Evolutionary conservation across 805 yeast species (phyloP), one percentile per base, ranked within the genome.

Genomic region (Sugiyamaella chiloensis): DNA sequence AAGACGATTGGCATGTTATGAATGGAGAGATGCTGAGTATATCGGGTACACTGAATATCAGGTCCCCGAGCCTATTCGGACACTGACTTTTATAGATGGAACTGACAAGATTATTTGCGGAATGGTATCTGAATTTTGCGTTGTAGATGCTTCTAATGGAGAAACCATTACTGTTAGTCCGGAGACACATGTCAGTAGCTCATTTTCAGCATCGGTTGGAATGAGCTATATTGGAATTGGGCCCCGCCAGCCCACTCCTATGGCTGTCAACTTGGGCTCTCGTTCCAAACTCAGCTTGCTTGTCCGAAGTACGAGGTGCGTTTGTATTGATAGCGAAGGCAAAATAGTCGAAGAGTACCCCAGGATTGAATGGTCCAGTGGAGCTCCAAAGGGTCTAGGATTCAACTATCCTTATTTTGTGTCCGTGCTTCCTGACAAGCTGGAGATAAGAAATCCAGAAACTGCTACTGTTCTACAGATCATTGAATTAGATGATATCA

Each of bases 401-500:
- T 68, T 59, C 51, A 60, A 64, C 61, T 68, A 70, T 43, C 79
- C 79, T 0, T 75, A 71, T 50, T 49, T 74, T 11, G 42, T 74
- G 4, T 42, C 66, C 4, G 52, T 60, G 1, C 54, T 63, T 24
- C 45, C 50, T 5, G 55, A 61, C 7, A 59, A 59, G 29, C 50
- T 77, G 0, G 73, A 71, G 42, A 50, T 76, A 1, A 55, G 71
- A 24, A 72, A 70, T 50, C 57, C 71, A 1, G 64, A 63, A 17
- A 64, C 70, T 6, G 68, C 70, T 9, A 50, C 62, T 1, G 40
- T 67, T 3, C 59, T 72, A 21, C 77, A 76, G 52, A 48, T 57
- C 4, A 34, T 70, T 3, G 56, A 56, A 24, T 44, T 63, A 24
- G 60, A 62, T 0, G 50, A 58, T 4, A 59, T 59, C 24, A 40